phyloP scores from a whole-genome alignment of 768 basidiomycete species.

The Termitomyces sp. region DNA sequence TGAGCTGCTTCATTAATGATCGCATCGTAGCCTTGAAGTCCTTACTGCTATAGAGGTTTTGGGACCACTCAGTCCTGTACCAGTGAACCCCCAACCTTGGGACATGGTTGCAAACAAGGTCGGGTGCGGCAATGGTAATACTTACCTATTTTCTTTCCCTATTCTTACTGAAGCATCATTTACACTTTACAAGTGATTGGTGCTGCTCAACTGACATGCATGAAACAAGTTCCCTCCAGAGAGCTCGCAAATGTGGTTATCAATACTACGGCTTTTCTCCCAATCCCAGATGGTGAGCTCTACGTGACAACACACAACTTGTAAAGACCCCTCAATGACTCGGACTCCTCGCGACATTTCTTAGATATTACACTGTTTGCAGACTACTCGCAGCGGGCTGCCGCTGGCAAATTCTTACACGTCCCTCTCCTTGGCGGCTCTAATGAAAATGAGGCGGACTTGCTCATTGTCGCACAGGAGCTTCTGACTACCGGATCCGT shows the following conservation, averaged over 20 bases:
- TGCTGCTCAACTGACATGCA: slow-evolving; percentile 26
- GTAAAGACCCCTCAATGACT: neutral
- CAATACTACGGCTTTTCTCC: slow-evolving; percentile 20
- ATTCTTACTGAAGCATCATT: neutral
- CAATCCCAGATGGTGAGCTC: slow-evolving; percentile 26
- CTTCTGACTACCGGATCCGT: neutral
- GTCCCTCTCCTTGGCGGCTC: slow-evolving; percentile 9
- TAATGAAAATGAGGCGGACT: neutral
- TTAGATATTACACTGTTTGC: slow-evolving; percentile 27
- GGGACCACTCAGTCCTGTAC: neutral
- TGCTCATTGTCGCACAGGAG: neutral
- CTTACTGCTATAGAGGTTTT: neutral
- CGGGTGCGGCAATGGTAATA: slow-evolving; percentile 29
- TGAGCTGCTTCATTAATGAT: neutral
- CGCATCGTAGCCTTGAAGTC: neutral
- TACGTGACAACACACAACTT: no score
- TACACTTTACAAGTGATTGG: slow-evolving; percentile 11
- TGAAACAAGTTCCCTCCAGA: slow-evolving; percentile 23
- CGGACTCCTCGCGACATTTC: no score
- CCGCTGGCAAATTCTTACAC: slow-evolving; percentile 12
- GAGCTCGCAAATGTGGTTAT: slow-evolving; percentile 24
- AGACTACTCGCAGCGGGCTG: slow-evolving; percentile 16
- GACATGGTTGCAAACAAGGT: slow-evolving; percentile 18
- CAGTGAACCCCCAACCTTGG: neutral
- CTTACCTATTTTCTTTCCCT: neutral